A percentile compares a stretch with the other conserved stretches of the same genome.
Evolutionary conservation across 495 filamentous ascomycete genomes (phyloP).

Genomic region (Tuber brumale): DNA sequence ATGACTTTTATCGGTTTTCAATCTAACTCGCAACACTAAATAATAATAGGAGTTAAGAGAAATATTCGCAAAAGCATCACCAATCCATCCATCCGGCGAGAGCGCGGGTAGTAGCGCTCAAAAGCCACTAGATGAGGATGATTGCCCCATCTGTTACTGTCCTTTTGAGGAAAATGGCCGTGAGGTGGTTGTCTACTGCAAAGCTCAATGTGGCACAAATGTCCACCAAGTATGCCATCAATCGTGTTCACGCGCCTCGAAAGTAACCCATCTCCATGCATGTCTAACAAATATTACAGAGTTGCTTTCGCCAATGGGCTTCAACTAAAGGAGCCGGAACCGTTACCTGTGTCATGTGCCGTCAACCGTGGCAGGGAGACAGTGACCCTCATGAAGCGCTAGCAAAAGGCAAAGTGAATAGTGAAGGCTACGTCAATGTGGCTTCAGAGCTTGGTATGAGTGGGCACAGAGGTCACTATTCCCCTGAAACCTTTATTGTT

Average conservation of each 20-base stretch:
- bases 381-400: conserved; percentile 41
- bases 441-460: conserved; percentile 53
- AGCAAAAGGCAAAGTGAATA: conserved; percentile 38
- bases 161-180: conserved; percentile 51
- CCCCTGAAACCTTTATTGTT: neutral
- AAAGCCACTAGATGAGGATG: conserved; percentile 50
- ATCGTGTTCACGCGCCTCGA: neutral
- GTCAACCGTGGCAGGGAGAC: conserved; percentile 53
- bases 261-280: neutral
- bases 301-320: conserved; percentile 60
- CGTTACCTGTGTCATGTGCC: conserved; percentile 56
- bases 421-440: conserved; percentile 57
- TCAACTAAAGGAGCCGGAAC: conserved; percentile 43
- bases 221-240: conserved; percentile 49
- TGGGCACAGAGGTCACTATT: conserved; percentile 44
- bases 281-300: conserved; percentile 14
- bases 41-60: conserved; percentile 50
- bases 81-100: conserved; percentile 36
- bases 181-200: conserved; percentile 58
- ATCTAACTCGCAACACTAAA: neutral
- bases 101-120: conserved; percentile 39
- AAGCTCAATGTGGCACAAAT: conserved; percentile 60
- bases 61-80: conserved; percentile 48
- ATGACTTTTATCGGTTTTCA: neutral
- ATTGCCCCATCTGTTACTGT: conserved; percentile 64